Evolutionary conservation across 495 filamentous ascomycete genomes (phyloP), one percentile per base, ranked within the genome.

Genomic region (Penicillium bialowiezense): DNA sequence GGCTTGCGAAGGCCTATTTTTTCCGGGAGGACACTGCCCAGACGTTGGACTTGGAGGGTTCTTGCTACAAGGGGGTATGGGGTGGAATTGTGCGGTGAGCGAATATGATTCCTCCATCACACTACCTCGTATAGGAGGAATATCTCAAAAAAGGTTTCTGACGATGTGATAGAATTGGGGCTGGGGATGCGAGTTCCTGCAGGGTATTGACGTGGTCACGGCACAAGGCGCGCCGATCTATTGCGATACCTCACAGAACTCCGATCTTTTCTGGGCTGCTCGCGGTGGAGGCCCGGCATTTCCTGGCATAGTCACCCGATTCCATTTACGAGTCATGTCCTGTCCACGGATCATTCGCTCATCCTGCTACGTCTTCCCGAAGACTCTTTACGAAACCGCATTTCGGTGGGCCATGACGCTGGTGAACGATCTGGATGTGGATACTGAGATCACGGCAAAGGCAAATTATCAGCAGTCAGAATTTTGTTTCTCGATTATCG

Each of bases 11-110:
- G 70, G 62, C 0, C 47, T 67, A 18, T 70, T 78, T 63, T 81
- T 80, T 58, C 65, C 64, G 3, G 77, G 18, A 2, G 78, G 77
- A 0, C 79, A 82, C 57, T 81, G 77, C 54, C 78, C 78, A 5
- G 76, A 80, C 55, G 78, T 81, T 18, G 79, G 76, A 1, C 46
- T 82, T 8, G 79, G 79, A 5, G 79, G 78, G 0, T 81, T 80
- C 45, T 54, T 81, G 23, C 54, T 81, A 6, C 76, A 80, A 41
- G 78, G 78, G 4, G 79, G 78, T 0, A 79, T 78, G 74, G 76
- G 76, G 4, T 81, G 78, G 76, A 78, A 77, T 50, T 78, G 75
- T 48, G 65, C 67, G 28, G 68, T 74, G 50, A n/a, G 57, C 54
- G 3, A 3, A 38, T 0, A n/a, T n/a, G n/a, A n/a, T n/a, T n/a